phyloP scores from a whole-genome alignment of 306 rosid species.

The Mimosa pudica region DNA sequence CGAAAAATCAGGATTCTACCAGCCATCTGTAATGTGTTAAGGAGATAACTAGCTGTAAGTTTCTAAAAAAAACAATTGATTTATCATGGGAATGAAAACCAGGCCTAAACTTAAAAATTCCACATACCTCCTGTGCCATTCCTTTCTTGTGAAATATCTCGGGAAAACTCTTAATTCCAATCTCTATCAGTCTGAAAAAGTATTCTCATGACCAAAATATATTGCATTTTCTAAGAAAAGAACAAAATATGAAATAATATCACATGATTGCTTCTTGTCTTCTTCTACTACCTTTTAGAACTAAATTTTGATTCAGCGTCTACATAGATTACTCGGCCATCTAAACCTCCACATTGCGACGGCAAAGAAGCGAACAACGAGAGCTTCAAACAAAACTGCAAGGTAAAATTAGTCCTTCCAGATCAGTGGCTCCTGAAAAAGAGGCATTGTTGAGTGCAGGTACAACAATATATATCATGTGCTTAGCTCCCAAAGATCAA shows the following conservation, averaged over 20 bases:
- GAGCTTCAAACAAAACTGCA: constrained; percentile 94
- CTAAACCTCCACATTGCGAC: constrained; percentile 67
- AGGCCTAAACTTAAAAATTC: background rate
- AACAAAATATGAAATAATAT: constrained; percentile 28
- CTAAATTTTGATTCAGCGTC: constrained; percentile 88
- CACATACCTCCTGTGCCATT: constrained; percentile 81
- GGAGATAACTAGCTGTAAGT: constrained; percentile 25
- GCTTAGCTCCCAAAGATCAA: constrained; percentile 6
- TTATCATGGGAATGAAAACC: constrained; percentile 22
- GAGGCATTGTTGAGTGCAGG: background rate
- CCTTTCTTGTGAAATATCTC: constrained; percentile 78
- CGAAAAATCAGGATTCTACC: constrained; percentile 82
- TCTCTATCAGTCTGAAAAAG: constrained; percentile 76
- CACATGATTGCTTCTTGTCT: background rate
- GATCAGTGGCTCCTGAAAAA: constrained; percentile 17
- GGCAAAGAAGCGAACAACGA: constrained; percentile 79
- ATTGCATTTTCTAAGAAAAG: background rate
- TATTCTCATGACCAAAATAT: constrained; percentile 3
- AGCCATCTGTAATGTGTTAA: constrained; percentile 65
- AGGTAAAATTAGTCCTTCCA: constrained; percentile 31
- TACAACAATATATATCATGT: background rate
- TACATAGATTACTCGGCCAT: constrained; percentile 78
- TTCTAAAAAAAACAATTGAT: background rate
- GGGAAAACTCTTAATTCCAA: constrained; percentile 79
- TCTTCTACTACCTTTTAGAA: constrained; percentile 68